Percentiles rank a stretch among this genome's conserved stretches.
Evolutionary conservation across 768 basidiomycete genomes (phyloP).

Genomic region (Multifurca ochricompacta): DNA sequence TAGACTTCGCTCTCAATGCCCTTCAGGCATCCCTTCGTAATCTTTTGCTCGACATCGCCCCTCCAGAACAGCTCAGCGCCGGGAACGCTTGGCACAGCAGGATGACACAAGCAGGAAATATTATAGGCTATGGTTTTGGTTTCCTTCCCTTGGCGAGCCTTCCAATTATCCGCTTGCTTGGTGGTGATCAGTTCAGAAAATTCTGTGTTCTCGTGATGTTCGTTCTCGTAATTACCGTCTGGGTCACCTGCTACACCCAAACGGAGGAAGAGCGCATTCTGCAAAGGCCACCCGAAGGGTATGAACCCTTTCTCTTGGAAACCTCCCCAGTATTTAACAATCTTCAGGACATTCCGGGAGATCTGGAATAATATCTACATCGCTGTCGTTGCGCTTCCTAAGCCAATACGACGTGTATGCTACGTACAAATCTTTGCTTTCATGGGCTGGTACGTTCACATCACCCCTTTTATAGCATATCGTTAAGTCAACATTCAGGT

Average conservation of each 20-base stretch:
- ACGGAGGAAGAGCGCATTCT: slow-evolving; percentile 65
- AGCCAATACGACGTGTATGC: slow-evolving; percentile 81
- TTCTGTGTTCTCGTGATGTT: slow-evolving; percentile 83
- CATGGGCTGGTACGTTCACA: slow-evolving; percentile 75
- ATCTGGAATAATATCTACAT: slow-evolving; percentile 70
- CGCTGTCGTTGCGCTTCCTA: slow-evolving; percentile 69
- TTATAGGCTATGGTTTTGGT: slow-evolving; percentile 88
- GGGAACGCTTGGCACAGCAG: slow-evolving; percentile 98
- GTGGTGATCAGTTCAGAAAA: slow-evolving; percentile 92
- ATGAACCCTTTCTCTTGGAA: background rate
- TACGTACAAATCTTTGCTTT: slow-evolving; percentile 92
- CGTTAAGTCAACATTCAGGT: slow-evolving; percentile 41
- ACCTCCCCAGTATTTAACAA: slow-evolving; percentile 9
- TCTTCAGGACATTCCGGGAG: slow-evolving; percentile 51
- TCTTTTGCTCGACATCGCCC: slow-evolving; percentile 86
- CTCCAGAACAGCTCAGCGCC: slow-evolving; percentile 81
- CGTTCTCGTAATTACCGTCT: slow-evolving; percentile 73
- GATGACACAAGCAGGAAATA: slow-evolving; percentile 96
- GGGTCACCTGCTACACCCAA: slow-evolving; percentile 81
- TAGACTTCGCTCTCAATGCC: slow-evolving; percentile 98
- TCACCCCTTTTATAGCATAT: background rate
- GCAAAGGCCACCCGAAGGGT: slow-evolving; percentile 31
- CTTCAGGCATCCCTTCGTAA: slow-evolving; percentile 89
- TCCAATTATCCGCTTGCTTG: slow-evolving; percentile 70
- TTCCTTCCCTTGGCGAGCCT: slow-evolving; percentile 82